Conservation (phyloP, 2,329 filamentous ascomycete genomes). For the Aspergillus clavatus region DNA sequence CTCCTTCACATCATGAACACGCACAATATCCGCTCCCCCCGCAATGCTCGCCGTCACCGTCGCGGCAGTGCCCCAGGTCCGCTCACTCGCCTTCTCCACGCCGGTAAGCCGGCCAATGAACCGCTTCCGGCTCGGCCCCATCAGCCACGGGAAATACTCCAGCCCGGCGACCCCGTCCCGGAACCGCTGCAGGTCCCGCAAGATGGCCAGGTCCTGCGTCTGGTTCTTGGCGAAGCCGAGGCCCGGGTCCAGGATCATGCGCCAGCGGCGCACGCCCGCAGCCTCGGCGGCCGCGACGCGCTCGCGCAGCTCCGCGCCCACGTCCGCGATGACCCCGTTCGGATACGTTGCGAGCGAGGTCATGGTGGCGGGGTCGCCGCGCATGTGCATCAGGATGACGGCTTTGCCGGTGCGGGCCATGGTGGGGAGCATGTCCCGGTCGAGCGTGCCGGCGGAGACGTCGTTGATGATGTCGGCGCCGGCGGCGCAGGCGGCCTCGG, state of each 20-base stretch:
- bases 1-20: slow-evolving; percentile 84
- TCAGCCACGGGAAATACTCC: slow-evolving; percentile 74
- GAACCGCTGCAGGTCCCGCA: slow-evolving; percentile 63
- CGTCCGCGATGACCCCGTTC: slow-evolving; percentile 58
- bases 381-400: slow-evolving; percentile 88
- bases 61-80: slow-evolving; percentile 81
- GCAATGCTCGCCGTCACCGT: slow-evolving; percentile 80
- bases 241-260: slow-evolving; percentile 89
- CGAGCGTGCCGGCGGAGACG: slow-evolving; percentile 75
- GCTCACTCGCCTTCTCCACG: slow-evolving; percentile 62
- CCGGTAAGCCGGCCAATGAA: slow-evolving; percentile 84
- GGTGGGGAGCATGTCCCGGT: slow-evolving; percentile 74
- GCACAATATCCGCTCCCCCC: slow-evolving; percentile 83
- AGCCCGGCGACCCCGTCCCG: slow-evolving; percentile 36
- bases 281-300: slow-evolving; percentile 71
- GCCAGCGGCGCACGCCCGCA: slow-evolving; percentile 84
- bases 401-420: slow-evolving; percentile 74
- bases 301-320: slow-evolving; percentile 63
- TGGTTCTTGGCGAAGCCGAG: slow-evolving; percentile 87
- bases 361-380: slow-evolving; percentile 82
- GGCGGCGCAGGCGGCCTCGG: slow-evolving; percentile 66
- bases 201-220: slow-evolving; percentile 74
- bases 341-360: slow-evolving; percentile 63
- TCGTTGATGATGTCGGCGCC: slow-evolving; percentile 96
- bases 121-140: slow-evolving; percentile 82